phyloP scores from a whole-genome alignment of 768 basidiomycete genomes.

The Trametes sanguinea region DNA sequence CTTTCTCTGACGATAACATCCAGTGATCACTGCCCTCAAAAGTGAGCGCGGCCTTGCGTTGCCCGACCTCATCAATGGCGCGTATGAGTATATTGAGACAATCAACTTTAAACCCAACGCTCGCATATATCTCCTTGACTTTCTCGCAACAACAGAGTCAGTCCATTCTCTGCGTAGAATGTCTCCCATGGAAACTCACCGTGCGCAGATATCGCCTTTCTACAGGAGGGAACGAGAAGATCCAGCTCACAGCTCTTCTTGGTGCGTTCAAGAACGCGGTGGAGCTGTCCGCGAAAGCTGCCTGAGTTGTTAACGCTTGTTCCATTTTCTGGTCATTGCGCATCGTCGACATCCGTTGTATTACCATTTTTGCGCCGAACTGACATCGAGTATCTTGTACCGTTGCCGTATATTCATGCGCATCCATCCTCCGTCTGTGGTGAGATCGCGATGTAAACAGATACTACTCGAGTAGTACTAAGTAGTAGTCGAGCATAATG shows the following conservation, averaged over 20 bases:
- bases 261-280: constrained; percentile 94
- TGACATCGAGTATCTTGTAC: too few species aligned
- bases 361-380: too few species aligned
- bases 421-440: too few species aligned
- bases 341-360: too few species aligned
- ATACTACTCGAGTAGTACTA: too few species aligned
- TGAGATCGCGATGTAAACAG: too few species aligned
- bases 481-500: too few species aligned
- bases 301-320: not conserved
- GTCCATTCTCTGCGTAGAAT: constrained; percentile 33
- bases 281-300: constrained; percentile 60
- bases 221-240: constrained; percentile 90
- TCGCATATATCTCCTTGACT: constrained; percentile 89
- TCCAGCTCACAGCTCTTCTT: constrained; percentile 88
- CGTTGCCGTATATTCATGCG: too few species aligned
- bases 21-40: constrained; percentile 87
- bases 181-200: not conserved
- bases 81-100: constrained; percentile 87
- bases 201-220: constrained; percentile 78
- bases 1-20: not conserved
- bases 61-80: constrained; percentile 90
- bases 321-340: not conserved
- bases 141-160: constrained; percentile 94
- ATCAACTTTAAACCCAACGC: constrained; percentile 85
- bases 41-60: constrained; percentile 91